Evolutionary conservation across 768 basidiomycete genomes (phyloP).

Genomic region (Austroboletus festivus): DNA sequence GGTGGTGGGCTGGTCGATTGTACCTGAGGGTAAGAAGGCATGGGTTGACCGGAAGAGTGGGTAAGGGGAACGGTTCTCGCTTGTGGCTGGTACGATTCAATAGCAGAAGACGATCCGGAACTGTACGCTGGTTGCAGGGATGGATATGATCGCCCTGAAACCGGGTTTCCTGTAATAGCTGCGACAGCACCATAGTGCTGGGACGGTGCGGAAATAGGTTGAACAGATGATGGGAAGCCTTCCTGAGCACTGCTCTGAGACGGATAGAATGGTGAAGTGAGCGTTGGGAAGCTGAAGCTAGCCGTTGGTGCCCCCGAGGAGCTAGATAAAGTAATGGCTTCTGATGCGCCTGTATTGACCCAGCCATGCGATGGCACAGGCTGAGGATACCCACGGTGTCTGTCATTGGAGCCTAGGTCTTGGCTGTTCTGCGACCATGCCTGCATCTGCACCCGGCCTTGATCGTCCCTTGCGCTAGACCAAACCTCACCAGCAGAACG

Average conservation of each 20-base stretch:
- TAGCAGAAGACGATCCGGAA: slow-evolving; percentile 14
- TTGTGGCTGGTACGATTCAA: slow-evolving; percentile 25
- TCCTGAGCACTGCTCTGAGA: slow-evolving; percentile 32
- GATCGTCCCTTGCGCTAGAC: slow-evolving; percentile 22
- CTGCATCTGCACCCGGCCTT: slow-evolving; percentile 16
- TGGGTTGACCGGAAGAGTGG: slow-evolving; percentile 23
- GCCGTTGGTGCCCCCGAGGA: slow-evolving; percentile 22
- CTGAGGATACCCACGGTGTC: slow-evolving; percentile 30
- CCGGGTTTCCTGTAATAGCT: slow-evolving; percentile 19
- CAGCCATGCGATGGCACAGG: slow-evolving; percentile 26
- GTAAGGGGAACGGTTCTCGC: slow-evolving; percentile 17
- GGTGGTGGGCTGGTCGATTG: slow-evolving; percentile 23
- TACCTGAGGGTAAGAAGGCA: slow-evolving; percentile 25
- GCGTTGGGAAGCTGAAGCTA: slow-evolving; percentile 46
- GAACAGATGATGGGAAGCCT: slow-evolving; percentile 32
- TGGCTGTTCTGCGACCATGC: slow-evolving; percentile 28
- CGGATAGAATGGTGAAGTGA: slow-evolving; percentile 58
- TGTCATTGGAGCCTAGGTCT: slow-evolving; percentile 21
- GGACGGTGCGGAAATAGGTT: slow-evolving; percentile 28
- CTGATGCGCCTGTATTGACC: slow-evolving; percentile 19
- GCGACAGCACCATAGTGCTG: slow-evolving; percentile 30
- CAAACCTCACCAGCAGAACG: slow-evolving; percentile 19
- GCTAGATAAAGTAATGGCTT: slow-evolving; percentile 21
- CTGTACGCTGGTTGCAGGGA: slow-evolving; percentile 27
- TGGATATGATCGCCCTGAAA: slow-evolving; percentile 27